Base-by-base conservation (phyloP, 495 filamentous ascomycete species). In the Haplographium delicatum region DNA sequence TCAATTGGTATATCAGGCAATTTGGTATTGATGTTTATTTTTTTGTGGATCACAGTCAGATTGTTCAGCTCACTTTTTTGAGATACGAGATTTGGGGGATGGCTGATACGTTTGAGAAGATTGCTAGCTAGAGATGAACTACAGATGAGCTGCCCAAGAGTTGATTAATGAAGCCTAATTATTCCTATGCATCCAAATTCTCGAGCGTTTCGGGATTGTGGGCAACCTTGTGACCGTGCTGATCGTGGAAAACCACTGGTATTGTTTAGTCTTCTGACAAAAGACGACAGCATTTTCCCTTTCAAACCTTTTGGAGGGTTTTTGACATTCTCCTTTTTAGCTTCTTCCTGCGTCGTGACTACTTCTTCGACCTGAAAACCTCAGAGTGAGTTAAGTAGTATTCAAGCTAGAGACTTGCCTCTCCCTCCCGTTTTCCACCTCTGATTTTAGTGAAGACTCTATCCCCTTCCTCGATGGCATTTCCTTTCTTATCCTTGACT, bases 41-140 rank as follows among this genome's bases (percentile, higher is more conserved):
- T 13, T 80, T 81, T 59, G 76, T 82, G 40, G 76, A 80, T 62
- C 78, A 82, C 50, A 75, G 72, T 42, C 76, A 82, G 67, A 80
- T 80, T 51, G 76, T 80, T 48, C 76, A 82, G 65, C 47, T 82
- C 42, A 68, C 64, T 24, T 74, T 75, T 44, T 57, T 81, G 43
- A 66, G 76, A 43, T 63, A 67, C 35, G 78, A 76, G 0, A 81
- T 82, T 31, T 80, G 76, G 78, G 78, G 77, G 6, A 80, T 68
- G 53, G 66, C 71, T 10, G 62, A 67, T 34, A 81, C 75, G 0
- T 80, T 73, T 66, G 75, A 75, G n/a, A 80, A 78, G 65, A 61
- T 80, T 47, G 74, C 74, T 39, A 47, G 44, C 28, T n/a, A n/a
- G n/a, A n/a, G n/a, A n/a, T n/a, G n/a, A n/a, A n/a, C n/a, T 47